phyloP scores from a whole-genome alignment of 768 basidiomycete genomes.

The Pilatotrama ljubarskyi region DNA sequence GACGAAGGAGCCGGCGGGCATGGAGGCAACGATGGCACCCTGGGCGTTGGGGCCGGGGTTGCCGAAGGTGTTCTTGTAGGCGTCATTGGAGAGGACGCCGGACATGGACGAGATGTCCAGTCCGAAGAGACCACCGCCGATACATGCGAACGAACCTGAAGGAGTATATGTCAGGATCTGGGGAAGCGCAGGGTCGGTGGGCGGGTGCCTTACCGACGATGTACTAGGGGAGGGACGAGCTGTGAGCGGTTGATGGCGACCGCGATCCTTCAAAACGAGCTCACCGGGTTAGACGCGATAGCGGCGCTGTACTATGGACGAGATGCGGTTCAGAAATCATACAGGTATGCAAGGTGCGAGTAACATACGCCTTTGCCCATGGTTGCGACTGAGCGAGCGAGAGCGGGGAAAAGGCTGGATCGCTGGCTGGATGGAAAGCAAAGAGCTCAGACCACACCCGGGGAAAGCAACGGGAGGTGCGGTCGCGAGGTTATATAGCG shows the following conservation, averaged over 20 bases:
- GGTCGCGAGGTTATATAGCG: neutral
- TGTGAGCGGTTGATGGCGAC: neutral
- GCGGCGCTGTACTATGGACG: constrained; percentile 48
- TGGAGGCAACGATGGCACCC: constrained; percentile 75
- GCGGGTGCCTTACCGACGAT: constrained; percentile 46
- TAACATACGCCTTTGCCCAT: constrained; percentile 17
- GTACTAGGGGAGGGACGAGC: constrained; percentile 46
- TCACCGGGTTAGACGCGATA: constrained; percentile 60
- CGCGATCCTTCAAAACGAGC: constrained; percentile 14
- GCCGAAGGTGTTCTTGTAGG: constrained; percentile 35
- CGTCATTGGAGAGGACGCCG: constrained; percentile 56
- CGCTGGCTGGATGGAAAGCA: constrained; percentile 4
- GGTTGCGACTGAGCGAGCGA: constrained; percentile 6
- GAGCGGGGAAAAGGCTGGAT: neutral
- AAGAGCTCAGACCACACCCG: neutral
- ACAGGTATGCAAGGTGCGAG: neutral
- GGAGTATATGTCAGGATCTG: neutral
- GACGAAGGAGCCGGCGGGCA: constrained; percentile 73
- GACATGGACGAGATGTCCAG: constrained; percentile 85
- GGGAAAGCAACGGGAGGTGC: neutral
- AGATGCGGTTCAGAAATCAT: neutral
- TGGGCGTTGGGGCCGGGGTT: constrained; percentile 54
- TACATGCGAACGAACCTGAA: constrained; percentile 69
- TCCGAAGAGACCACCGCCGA: constrained; percentile 78
- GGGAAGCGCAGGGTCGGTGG: neutral